Evolutionary conservation across 805 yeast genomes (phyloP).

Genomic region (Starmerella ratchasimensis): DNA sequence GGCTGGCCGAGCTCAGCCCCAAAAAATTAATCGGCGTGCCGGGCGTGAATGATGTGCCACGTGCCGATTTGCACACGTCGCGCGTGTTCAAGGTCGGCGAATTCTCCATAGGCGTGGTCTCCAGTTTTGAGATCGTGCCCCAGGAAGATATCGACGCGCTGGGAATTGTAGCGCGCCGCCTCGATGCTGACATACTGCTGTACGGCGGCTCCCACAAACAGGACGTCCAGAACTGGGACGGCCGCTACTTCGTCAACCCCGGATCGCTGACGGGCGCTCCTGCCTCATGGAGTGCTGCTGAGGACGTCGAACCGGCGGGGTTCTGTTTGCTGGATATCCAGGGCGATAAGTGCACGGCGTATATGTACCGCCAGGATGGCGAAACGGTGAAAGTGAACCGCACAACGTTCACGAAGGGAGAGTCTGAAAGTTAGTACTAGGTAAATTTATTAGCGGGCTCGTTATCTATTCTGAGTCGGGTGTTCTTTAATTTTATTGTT

Average conservation of each 20-base stretch:
- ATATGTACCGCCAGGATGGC: conserved; percentile 60
- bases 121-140: conserved; percentile 76
- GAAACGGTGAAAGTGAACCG: conserved; percentile 87
- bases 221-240: conserved; percentile 86
- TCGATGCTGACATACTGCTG: conserved; percentile 79
- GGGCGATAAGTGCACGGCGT: conserved; percentile 61
- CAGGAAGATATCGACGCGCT: conserved; percentile 75
- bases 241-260: conserved; percentile 88
- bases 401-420: conserved; percentile 40
- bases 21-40: conserved; percentile 53
- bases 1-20: conserved; percentile 54
- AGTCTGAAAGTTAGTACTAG: too few relatives aligned
- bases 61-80: conserved; percentile 39
- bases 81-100: conserved; percentile 54
- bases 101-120: conserved; percentile 68
- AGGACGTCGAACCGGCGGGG: conserved; percentile 52
- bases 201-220: conserved; percentile 92
- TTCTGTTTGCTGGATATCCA: conserved; percentile 83
- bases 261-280: conserved; percentile 95
- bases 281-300: conserved; percentile 36
- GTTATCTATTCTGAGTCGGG: too few relatives aligned
- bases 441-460: too few relatives aligned
- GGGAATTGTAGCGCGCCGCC: conserved; percentile 68
- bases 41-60: conserved; percentile 61
- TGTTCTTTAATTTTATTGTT: too few relatives aligned